Evolutionary conservation across 306 rosid genomes (phyloP).

Genomic region (Oemleria cerasiformis): DNA sequence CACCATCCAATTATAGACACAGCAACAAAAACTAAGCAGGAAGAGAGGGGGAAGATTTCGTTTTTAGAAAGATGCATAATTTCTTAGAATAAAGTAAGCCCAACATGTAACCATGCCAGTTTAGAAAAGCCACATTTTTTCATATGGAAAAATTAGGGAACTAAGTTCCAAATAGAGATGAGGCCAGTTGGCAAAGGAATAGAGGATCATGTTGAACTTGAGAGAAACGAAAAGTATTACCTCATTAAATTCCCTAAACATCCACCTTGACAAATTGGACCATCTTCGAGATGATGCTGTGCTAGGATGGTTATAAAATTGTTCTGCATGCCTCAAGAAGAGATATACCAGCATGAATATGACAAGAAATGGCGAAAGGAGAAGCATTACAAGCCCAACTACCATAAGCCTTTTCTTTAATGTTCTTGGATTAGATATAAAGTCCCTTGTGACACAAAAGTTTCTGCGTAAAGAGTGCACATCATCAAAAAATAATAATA

Average conservation of each 20-base stretch:
- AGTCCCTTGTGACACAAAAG: slow-evolving; percentile 68
- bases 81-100: not conserved
- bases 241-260: slow-evolving; percentile 92
- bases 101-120: not conserved
- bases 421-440: slow-evolving; percentile 71
- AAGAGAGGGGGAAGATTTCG: not conserved
- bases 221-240: slow-evolving; percentile 30
- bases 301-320: slow-evolving; percentile 88
- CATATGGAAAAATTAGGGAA: not conserved
- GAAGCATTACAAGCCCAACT: slow-evolving; percentile 83
- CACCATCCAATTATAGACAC: not conserved
- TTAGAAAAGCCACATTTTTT: not conserved
- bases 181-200: not conserved
- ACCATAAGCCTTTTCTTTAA: slow-evolving; percentile 79
- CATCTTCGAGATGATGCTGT: slow-evolving; percentile 88
- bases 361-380: slow-evolving; percentile 94
- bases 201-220: not conserved
- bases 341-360: slow-evolving; percentile 93
- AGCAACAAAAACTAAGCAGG: not conserved
- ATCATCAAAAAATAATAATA: slow-evolving; percentile 26
- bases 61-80: not conserved
- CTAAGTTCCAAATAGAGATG: slow-evolving; percentile 4
- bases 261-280: slow-evolving; percentile 94
- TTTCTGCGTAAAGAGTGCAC: slow-evolving; percentile 49
- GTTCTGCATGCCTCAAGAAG: slow-evolving; percentile 95